Evolutionary conservation across 139 green algal genomes (phyloP).

Genomic region (Pseudopediastrum boryanum): DNA sequence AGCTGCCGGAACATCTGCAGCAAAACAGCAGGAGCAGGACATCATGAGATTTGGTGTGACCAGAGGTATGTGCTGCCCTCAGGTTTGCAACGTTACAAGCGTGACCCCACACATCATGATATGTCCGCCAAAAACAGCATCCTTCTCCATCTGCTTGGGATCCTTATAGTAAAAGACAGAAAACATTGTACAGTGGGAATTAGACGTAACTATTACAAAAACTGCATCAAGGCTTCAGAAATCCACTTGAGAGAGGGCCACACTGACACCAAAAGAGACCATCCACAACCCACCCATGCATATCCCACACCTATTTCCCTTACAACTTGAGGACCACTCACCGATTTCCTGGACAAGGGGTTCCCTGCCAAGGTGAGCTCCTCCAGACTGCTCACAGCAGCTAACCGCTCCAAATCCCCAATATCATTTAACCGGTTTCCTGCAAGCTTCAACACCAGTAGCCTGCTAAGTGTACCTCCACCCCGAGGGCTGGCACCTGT

Average conservation of each 20-base stretch:
- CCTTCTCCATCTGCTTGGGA: too few species aligned
- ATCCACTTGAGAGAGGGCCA: background rate
- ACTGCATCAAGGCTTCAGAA: background rate
- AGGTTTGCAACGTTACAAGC: too few species aligned
- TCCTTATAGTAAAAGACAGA: background rate
- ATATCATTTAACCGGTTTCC: conserved; percentile 69
- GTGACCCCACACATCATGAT: too few species aligned
- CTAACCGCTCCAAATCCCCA: conserved; percentile 59
- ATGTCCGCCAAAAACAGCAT: too few species aligned
- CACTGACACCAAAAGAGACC: background rate
- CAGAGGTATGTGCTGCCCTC: too few species aligned
- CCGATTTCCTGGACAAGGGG: conserved; percentile 61
- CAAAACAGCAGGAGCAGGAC: too few species aligned
- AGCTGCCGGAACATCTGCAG: too few species aligned
- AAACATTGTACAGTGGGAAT: background rate
- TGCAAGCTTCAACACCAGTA: conserved; percentile 57
- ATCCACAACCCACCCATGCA: background rate
- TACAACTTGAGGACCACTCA: background rate
- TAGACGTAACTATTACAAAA: background rate
- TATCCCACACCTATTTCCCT: background rate
- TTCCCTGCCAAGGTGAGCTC: conserved; percentile 69
- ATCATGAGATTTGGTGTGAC: too few species aligned
- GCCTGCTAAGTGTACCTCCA: too few species aligned
- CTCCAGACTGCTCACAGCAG: conserved; percentile 44
- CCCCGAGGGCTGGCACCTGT: too few species aligned